A percentile compares a stretch with the other conserved stretches of the same genome.
phyloP scores from a whole-genome alignment of 192 early-diverging fungal genomes.

The Chytriomyces sp. region DNA sequence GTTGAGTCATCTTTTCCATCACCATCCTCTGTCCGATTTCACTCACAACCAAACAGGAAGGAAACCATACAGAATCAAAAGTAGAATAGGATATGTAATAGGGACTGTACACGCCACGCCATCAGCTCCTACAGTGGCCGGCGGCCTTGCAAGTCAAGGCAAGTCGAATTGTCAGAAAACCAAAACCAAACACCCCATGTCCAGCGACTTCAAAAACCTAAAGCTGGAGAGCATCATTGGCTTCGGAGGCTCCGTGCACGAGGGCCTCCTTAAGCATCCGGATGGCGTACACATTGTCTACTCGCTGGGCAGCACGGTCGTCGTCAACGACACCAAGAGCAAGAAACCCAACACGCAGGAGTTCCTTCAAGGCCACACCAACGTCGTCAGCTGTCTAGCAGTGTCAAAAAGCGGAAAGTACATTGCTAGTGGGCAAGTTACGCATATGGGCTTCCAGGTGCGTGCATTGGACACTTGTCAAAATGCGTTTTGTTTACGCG shows the following conservation, averaged over 20 bases:
- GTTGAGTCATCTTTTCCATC: neutral
- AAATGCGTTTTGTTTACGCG: too few relatives aligned
- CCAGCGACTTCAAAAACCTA: constrained; percentile 43
- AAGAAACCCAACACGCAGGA: constrained; percentile 44
- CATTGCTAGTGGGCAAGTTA: constrained; percentile 61
- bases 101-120: neutral
- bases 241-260: constrained; percentile 54
- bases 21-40: too few relatives aligned
- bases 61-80: too few relatives aligned
- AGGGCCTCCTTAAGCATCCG: constrained; percentile 56
- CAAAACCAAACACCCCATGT: neutral
- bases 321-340: constrained; percentile 42
- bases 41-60: too few relatives aligned
- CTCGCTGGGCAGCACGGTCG: constrained; percentile 60
- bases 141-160: neutral
- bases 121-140: neutral
- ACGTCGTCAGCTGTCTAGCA: constrained; percentile 55
- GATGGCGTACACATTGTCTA: constrained; percentile 57
- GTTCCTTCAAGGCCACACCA: constrained; percentile 62
- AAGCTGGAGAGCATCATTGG: constrained; percentile 54
- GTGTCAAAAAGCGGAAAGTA: constrained; percentile 48
- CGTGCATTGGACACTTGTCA: neutral
- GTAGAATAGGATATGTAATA: too few relatives aligned
- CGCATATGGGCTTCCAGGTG: constrained; percentile 68
- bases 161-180: neutral